Percentiles rank a stretch among this genome's conserved stretches.
These are phyloP conservation scores for Cordyceps fumosorosea DNA, from an alignment of 2,329 filamentous ascomycete genomes.

Conservation along the genomic window DNA sequence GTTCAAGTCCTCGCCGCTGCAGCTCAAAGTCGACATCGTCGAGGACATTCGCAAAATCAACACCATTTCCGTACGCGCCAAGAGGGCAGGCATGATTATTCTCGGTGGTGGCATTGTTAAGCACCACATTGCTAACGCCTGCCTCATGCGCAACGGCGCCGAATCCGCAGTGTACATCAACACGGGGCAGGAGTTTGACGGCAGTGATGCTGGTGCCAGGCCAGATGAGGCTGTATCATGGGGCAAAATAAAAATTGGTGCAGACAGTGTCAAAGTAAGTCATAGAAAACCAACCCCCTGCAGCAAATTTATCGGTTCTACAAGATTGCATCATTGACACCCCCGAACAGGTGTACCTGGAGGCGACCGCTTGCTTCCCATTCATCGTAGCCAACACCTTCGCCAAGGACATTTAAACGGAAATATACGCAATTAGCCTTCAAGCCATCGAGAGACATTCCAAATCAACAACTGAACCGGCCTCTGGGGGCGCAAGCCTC, in stretches of 20 bases:
- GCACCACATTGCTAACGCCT: conserved; percentile 97
- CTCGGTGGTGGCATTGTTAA: conserved; percentile 93
- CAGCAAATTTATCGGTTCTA: too few species aligned
- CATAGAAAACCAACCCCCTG: too few species aligned
- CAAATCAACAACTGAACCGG: neutral
- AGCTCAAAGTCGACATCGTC: conserved; percentile 83
- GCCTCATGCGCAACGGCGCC: conserved; percentile 93
- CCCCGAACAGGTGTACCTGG: conserved; percentile 49
- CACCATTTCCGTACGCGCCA: conserved; percentile 80
- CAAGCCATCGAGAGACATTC: neutral
- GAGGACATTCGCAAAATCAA: conserved; percentile 92
- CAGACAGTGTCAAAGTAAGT: conserved; percentile 79
- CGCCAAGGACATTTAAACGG: conserved; percentile 42
- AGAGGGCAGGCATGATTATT: conserved; percentile 89
- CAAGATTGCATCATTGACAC: neutral
- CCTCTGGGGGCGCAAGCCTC: neutral
- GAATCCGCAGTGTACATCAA: conserved; percentile 98
- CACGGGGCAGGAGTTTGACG: conserved; percentile 94
- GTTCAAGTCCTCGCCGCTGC: conserved; percentile 76
- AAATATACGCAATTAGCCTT: conserved; percentile 4
- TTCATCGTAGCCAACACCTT: conserved; percentile 63
- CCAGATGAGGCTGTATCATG: conserved; percentile 97
- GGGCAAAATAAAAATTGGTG: conserved; percentile 93
- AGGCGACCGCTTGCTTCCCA: conserved; percentile 59
- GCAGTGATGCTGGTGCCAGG: conserved; percentile 88